These are phyloP conservation scores for Millerago galiae DNA, from an alignment of 805 yeast species.

Conservation along the genomic window DNA sequence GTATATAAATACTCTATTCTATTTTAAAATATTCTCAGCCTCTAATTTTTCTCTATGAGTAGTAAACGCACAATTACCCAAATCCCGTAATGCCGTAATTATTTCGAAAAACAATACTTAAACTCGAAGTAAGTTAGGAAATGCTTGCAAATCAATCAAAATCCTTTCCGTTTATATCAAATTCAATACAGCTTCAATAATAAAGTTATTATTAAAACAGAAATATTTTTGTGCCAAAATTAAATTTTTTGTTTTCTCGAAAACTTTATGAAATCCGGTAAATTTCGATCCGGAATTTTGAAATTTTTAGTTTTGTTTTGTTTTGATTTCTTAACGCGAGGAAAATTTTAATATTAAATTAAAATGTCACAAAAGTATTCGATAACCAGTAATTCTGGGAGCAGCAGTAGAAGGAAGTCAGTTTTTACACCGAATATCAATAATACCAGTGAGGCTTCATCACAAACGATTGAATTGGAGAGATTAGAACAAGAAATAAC, in stretches of 20 bases:
- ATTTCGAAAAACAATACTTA: too few species aligned
- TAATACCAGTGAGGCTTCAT: conserved; percentile 15
- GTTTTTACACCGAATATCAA: conserved; percentile 19
- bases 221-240: not conserved
- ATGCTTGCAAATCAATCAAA: too few species aligned
- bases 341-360: not conserved
- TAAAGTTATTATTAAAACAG: too few species aligned
- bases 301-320: not conserved
- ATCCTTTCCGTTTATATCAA: too few species aligned
- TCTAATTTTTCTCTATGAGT: too few species aligned
- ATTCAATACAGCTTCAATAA: too few species aligned
- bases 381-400: conserved; percentile 4
- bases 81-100: too few species aligned
- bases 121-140: too few species aligned
- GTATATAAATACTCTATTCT: too few species aligned
- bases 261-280: not conserved
- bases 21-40: too few species aligned
- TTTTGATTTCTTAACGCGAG: conserved; percentile 4
- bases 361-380: conserved; percentile 20
- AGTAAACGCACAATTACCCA: too few species aligned
- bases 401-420: conserved; percentile 21
- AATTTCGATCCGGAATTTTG: not conserved
- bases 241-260: not conserved
- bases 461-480: conserved; percentile 38
- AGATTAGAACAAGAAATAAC: conserved; percentile 76